Evolutionary conservation across 805 yeast species (phyloP).

Genomic region (Lipomyces kockii): DNA sequence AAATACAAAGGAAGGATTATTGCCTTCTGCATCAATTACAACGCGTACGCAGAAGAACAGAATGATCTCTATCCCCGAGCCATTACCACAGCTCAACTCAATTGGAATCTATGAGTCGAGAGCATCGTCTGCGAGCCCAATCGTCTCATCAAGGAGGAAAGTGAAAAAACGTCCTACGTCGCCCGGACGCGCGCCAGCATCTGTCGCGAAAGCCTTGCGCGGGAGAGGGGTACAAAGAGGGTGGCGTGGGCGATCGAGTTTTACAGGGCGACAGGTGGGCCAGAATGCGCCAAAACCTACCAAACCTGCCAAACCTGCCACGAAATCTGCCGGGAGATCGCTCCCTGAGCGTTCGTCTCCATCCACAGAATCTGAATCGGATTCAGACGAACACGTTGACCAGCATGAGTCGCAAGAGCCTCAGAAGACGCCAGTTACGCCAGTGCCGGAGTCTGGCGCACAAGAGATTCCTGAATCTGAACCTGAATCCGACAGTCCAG

Average conservation of each 20-base stretch:
- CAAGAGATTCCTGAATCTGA: not conserved
- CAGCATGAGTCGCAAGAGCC: not conserved
- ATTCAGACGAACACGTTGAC: not conserved
- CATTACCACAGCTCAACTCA: not conserved
- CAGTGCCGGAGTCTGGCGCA: not conserved
- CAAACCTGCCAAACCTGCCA: no score
- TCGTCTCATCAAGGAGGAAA: not conserved
- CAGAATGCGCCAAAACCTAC: not conserved
- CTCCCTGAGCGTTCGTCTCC: not conserved
- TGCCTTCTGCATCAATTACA: not conserved
- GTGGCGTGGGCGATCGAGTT: not conserved
- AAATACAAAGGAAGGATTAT: not conserved
- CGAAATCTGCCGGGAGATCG: not conserved
- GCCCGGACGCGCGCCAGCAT: not conserved
- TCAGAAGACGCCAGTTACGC: not conserved
- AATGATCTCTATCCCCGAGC: not conserved
- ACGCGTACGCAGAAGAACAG: not conserved
- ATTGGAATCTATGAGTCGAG: constrained; percentile 4
- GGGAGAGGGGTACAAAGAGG: not conserved
- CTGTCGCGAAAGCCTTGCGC: not conserved
- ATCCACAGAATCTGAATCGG: not conserved
- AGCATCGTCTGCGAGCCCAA: not conserved
- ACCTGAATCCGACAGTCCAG: constrained; percentile 2
- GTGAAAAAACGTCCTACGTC: not conserved
- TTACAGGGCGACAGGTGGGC: not conserved